A percentile compares a stretch with the other conserved stretches of the same genome.
Evolutionary conservation across 1,284 basidiomycete species (phyloP).

Genomic region (Tausonia pullulans): DNA sequence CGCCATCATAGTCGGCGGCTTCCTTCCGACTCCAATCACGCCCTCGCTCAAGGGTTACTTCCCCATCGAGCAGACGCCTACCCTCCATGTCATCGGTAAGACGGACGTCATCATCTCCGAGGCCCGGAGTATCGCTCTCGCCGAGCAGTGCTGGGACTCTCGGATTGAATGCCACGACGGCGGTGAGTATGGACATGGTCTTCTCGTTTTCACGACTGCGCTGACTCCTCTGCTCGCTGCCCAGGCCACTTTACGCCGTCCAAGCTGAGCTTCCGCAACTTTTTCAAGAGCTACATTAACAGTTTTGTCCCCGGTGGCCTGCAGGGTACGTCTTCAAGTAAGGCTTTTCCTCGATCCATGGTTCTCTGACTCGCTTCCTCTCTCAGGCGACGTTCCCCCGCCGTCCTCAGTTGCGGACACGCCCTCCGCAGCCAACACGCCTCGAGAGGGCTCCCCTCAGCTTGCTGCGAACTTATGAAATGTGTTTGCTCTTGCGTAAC

Average conservation of each 20-base stretch:
- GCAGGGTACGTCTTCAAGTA: constrained; percentile 19
- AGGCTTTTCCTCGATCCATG: too few species aligned
- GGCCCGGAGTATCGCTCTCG: constrained; percentile 47
- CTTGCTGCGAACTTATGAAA: too few species aligned
- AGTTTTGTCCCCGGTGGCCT: constrained; percentile 29
- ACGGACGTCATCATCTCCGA: constrained; percentile 69
- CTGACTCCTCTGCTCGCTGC: neutral
- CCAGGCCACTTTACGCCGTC: constrained; percentile 32
- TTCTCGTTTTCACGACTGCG: neutral
- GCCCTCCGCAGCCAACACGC: neutral
- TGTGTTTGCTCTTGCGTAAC: too few species aligned
- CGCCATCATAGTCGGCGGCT: constrained; percentile 44
- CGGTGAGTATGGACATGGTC: constrained; percentile 18
- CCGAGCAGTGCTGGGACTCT: constrained; percentile 7
- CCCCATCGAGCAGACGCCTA: constrained; percentile 47
- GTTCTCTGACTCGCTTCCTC: too few species aligned
- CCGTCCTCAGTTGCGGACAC: neutral
- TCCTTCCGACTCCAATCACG: constrained; percentile 26
- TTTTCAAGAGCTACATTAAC: constrained; percentile 35
- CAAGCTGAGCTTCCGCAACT: constrained; percentile 35
- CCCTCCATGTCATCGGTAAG: constrained; percentile 66
- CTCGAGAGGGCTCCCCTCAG: neutral
- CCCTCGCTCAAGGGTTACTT: constrained; percentile 41
- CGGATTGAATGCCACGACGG: constrained; percentile 36
- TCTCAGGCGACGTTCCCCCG: constrained; percentile 3